These are phyloP conservation scores for Leavenworthia alabamica DNA, from an alignment of 345 rosid genomes.

Conservation along the genomic window DNA sequence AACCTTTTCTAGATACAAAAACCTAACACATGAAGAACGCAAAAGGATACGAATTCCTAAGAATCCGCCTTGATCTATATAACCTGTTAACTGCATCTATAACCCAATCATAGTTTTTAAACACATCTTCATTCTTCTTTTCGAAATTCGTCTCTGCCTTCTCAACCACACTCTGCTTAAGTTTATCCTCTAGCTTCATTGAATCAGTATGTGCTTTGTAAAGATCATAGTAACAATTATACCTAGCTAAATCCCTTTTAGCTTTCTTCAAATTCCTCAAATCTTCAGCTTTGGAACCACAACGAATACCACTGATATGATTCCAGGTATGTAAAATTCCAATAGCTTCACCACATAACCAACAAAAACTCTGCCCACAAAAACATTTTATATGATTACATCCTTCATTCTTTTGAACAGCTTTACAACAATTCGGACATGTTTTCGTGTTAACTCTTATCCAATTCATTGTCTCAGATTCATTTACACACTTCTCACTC, in stretches of 20 bases:
- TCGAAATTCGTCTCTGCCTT: constrained; percentile 49
- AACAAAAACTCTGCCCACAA: constrained; percentile 82
- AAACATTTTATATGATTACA: constrained; percentile 84
- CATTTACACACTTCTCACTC: constrained; percentile 54
- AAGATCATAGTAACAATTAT: constrained; percentile 75
- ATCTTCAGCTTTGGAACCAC: constrained; percentile 52
- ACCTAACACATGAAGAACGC: constrained; percentile 84
- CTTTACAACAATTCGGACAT: constrained; percentile 79
- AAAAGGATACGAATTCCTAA: constrained; percentile 75
- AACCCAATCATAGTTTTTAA: constrained; percentile 78
- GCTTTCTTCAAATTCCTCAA: constrained; percentile 42
- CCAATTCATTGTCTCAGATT: constrained; percentile 84
- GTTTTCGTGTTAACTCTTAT: constrained; percentile 72
- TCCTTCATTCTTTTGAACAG: constrained; percentile 83
- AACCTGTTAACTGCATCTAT: constrained; percentile 63
- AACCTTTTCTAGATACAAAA: no score
- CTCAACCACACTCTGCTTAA: constrained; percentile 49
- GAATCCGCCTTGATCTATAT: constrained; percentile 76
- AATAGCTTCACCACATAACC: constrained; percentile 93
- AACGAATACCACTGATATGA: no score
- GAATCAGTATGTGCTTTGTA: constrained; percentile 83
- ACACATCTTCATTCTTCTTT: constrained; percentile 37
- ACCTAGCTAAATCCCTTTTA: constrained; percentile 69
- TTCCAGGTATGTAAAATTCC: constrained; percentile 44
- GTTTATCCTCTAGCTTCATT: constrained; percentile 69